Conservation (phyloP, 2,329 filamentous ascomycete species). For the Hypoxylon sp. region DNA sequence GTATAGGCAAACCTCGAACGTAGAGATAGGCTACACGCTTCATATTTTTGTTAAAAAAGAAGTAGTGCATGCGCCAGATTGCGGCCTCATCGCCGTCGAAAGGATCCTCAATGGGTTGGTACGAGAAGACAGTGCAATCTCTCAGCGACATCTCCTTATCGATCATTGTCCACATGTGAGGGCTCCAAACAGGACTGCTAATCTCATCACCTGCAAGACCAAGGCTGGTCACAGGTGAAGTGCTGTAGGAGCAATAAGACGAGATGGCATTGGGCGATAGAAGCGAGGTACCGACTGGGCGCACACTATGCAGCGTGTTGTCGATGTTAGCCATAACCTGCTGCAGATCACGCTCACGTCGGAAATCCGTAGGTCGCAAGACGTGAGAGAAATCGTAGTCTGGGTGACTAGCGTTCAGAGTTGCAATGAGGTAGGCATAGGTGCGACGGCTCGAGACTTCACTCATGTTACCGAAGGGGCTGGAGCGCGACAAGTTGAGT, state of each 20-base stretch:
- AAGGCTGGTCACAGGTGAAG: slow-evolving; percentile 57
- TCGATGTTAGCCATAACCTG: slow-evolving; percentile 90
- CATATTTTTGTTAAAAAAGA: slow-evolving; percentile 94
- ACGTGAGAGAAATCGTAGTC: slow-evolving; percentile 98
- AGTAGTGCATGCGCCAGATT: slow-evolving; percentile 96
- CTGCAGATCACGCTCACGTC: slow-evolving; percentile 83
- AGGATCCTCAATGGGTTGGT: slow-evolving; percentile 89
- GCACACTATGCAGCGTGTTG: slow-evolving; percentile 87
- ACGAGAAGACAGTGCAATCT: slow-evolving; percentile 91
- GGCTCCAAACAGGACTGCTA: slow-evolving; percentile 81
- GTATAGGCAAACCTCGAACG: slow-evolving; percentile 86
- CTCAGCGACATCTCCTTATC: slow-evolving; percentile 95
- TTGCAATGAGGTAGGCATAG: slow-evolving; percentile 96
- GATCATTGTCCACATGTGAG: slow-evolving; percentile 90
- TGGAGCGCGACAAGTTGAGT: slow-evolving; percentile 85
- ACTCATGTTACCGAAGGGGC: slow-evolving; percentile 91
- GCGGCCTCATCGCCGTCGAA: slow-evolving; percentile 93
- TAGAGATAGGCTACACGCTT: slow-evolving; percentile 97
- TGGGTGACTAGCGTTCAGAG: slow-evolving; percentile 93
- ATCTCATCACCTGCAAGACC: slow-evolving; percentile 58
- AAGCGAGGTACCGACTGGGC: slow-evolving; percentile 69
- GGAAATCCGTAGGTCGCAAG: slow-evolving; percentile 90
- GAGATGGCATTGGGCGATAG: slow-evolving; percentile 57
- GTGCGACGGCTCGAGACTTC: slow-evolving; percentile 90
- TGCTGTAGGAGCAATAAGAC: slow-evolving; percentile 58